Evolutionary conservation across 306 rosid genomes (phyloP), one percentile per base, ranked within the genome.

Genomic region (Cyclanthera cordifolia): DNA sequence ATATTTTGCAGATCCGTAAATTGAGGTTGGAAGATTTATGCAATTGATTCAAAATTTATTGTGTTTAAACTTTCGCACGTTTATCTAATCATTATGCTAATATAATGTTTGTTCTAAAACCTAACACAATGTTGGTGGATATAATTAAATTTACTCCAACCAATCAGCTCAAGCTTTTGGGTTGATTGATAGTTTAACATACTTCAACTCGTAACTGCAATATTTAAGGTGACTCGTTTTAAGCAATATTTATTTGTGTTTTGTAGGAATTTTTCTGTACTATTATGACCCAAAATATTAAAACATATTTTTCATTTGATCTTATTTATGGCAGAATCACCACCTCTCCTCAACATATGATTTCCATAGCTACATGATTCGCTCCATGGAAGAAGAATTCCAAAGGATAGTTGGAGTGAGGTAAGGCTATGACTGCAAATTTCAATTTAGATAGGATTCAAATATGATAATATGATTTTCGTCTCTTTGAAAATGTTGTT

Each of bases 371-470:
- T 93, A 93, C 70, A 93, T 93, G 99, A 79, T 93, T 77, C 90
- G 91, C 28, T 93, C 99, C 4, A 93, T 90, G 99, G 99, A 93
- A 83, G 99, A 93, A 80, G 96, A 93, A 79, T 93, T 93, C 82
- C 95, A 86, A 79, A 87, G 70, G 82, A 93, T 93, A 64, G 96
- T 93, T 79, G 99, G 99, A 70, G 99, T 93, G 82, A 93, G 99
- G 99, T 71, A 73, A 73, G 8, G 25, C 15, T 34, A 30, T 23
- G 53, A 20, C 52, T 23, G 21, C 46, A 6, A 24, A 25, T 45
- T 61, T 65, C 21, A 45, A 8, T 37, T 37, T 37, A 6, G 6
- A 1, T 68, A 15, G 0, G 0, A 23, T 28, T 59, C 28, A 11
- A 24, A 59, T 59, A 32, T 32, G 66, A 28, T 32, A n/a, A n/a